A percentile compares a stretch with the other conserved stretches of the same genome.
Conservation (phyloP, 352 stramenopile genomes). For the Elongisporangium undulatum region DNA sequence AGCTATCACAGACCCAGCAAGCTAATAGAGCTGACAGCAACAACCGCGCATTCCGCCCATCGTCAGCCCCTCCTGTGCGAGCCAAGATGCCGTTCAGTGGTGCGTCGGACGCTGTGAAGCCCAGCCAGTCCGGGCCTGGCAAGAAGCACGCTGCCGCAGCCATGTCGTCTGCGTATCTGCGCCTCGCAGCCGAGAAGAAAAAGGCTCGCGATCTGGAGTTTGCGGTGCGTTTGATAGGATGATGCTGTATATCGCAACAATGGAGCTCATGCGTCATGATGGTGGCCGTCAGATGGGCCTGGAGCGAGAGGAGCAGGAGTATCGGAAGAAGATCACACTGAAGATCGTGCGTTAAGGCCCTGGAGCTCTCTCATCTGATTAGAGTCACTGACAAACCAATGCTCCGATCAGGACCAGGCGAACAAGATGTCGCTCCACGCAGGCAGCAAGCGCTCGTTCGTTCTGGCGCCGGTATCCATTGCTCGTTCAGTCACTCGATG, state of each 20-base stretch:
- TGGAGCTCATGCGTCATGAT: background rate
- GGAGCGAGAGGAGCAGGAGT: conserved; percentile 53
- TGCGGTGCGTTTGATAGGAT: conserved; percentile 25
- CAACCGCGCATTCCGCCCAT: conserved; percentile 33
- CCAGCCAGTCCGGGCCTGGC: background rate
- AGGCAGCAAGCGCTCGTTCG: conserved; percentile 44
- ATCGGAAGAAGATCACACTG: conserved; percentile 66
- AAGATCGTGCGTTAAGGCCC: conserved; percentile 44
- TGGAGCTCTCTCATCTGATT: background rate
- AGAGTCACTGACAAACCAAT: background rate
- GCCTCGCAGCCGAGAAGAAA: conserved; percentile 53
- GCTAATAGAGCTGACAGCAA: conserved; percentile 2
- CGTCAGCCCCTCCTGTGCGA: conserved; percentile 47
- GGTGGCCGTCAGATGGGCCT: conserved; percentile 33
- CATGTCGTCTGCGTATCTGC: conserved; percentile 57
- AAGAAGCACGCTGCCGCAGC: conserved; percentile 19
- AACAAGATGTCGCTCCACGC: conserved; percentile 58
- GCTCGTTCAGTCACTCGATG: too few species aligned
- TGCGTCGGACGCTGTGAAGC: background rate
- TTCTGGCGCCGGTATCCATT: conserved; percentile 30
- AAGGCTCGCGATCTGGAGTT: conserved; percentile 65
- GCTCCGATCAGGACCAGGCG: conserved; percentile 45
- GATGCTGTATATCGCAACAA: background rate
- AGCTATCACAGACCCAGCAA: conserved; percentile 3
- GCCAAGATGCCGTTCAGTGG: conserved; percentile 11